Conservation (phyloP, 1,139 yeast genomes). For the Sugiyamaella pinicola region DNA sequence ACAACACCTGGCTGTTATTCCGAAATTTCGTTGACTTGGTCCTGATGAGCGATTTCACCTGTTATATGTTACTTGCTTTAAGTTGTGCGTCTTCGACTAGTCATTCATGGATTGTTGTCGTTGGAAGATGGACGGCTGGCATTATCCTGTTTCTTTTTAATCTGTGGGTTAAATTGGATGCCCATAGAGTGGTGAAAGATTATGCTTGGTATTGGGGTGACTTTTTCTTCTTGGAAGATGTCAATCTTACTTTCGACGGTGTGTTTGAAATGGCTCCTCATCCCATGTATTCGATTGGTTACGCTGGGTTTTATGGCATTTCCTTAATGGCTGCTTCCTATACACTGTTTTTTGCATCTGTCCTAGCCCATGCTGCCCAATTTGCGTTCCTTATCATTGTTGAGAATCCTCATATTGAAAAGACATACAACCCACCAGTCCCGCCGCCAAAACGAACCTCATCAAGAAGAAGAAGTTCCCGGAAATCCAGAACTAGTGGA, state of each 20-base stretch:
- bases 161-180: constrained; percentile 85
- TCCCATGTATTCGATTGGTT: constrained; percentile 92
- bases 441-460: constrained; percentile 27
- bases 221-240: constrained; percentile 80
- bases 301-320: constrained; percentile 84
- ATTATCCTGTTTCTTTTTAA: constrained; percentile 63
- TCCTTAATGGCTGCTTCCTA: constrained; percentile 79
- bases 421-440: constrained; percentile 57
- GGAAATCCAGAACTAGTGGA: constrained; percentile 10
- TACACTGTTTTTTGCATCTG: constrained; percentile 68
- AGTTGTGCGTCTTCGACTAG: constrained; percentile 50
- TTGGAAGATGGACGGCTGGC: constrained; percentile 48
- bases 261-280: constrained; percentile 92
- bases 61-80: constrained; percentile 70
- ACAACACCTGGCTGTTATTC: constrained; percentile 81
- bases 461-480: constrained; percentile 15
- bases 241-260: constrained; percentile 82
- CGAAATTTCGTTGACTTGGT: constrained; percentile 81
- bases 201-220: constrained; percentile 98
- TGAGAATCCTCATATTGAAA: constrained; percentile 87
- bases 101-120: constrained; percentile 46
- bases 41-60: constrained; percentile 82
- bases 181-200: constrained; percentile 86
- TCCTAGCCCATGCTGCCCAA: constrained; percentile 77
- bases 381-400: constrained; percentile 75